Percentiles rank a stretch among this genome's conserved stretches.
phyloP scores from a whole-genome alignment of 805 yeast genomes.

The Myxozyma geophila region DNA sequence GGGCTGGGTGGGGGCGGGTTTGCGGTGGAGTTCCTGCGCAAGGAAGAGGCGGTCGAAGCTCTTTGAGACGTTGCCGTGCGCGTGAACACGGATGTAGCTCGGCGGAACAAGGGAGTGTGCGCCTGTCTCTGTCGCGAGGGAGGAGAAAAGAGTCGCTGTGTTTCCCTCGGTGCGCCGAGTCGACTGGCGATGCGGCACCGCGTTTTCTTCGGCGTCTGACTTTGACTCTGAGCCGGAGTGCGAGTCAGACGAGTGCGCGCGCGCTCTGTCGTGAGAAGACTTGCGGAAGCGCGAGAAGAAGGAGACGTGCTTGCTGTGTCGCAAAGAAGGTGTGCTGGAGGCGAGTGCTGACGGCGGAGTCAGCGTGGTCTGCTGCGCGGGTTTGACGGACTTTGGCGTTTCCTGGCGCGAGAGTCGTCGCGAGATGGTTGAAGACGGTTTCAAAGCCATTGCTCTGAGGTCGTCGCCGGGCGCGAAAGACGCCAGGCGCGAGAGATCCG shows the following conservation, averaged over 20 bases:
- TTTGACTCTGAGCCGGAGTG: not conserved
- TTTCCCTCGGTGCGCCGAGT: slow-evolving; percentile 34
- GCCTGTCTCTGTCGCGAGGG: slow-evolving; percentile 19
- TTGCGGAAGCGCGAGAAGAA: slow-evolving; percentile 10
- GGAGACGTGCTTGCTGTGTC: not conserved
- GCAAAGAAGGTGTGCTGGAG: not conserved
- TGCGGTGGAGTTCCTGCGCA: slow-evolving; percentile 44
- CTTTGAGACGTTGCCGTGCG: slow-evolving; percentile 42
- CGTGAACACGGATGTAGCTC: slow-evolving; percentile 44
- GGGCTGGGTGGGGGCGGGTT: not conserved
- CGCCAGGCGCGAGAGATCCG: slow-evolving; percentile 8
- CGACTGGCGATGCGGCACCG: not conserved
- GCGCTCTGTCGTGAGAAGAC: not conserved
- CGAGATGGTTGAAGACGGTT: not conserved
- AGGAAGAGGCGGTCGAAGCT: slow-evolving; percentile 44
- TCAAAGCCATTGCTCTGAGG: slow-evolving; percentile 2
- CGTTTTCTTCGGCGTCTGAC: not conserved
- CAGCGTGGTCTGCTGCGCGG: not conserved
- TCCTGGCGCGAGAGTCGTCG: slow-evolving; percentile 6
- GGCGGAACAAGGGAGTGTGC: slow-evolving; percentile 42
- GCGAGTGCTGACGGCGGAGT: not conserved
- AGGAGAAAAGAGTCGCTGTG: slow-evolving; percentile 42
- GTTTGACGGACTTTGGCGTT: not conserved
- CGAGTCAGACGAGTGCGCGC: not conserved
- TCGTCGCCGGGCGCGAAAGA: slow-evolving; percentile 15